Evolutionary conservation across 441 rosid genomes (phyloP).

Genomic region (Arabidopsis hybrid): DNA sequence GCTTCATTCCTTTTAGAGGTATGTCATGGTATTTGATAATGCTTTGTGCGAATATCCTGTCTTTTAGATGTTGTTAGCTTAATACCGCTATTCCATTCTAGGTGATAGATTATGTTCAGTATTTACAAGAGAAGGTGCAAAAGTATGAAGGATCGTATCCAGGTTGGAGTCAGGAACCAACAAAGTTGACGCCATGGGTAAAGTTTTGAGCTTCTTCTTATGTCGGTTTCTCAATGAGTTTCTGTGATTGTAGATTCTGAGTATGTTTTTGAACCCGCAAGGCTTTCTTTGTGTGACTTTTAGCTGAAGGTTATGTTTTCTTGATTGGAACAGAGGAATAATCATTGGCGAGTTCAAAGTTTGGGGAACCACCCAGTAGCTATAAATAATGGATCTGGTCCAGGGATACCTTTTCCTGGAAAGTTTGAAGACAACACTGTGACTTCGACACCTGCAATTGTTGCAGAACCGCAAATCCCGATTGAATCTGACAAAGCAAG

Average conservation of each 20-base stretch:
- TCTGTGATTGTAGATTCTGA: neutral
- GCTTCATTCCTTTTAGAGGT: constrained; percentile 82
- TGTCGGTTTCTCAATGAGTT: neutral
- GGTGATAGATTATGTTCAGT: constrained; percentile 76
- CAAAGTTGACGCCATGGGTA: constrained; percentile 85
- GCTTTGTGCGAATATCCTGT: neutral
- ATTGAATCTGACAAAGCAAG: constrained; percentile 61
- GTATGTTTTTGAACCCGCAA: neutral
- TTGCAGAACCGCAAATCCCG: constrained; percentile 57
- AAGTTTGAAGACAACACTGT: constrained; percentile 72
- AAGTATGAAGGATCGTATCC: constrained; percentile 73
- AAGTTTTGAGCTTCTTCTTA: constrained; percentile 1
- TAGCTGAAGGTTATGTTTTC: constrained; percentile 19
- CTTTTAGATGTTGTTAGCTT: constrained; percentile 32
- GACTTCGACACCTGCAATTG: constrained; percentile 48
- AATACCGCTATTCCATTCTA: constrained; percentile 38
- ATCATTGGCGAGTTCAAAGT: constrained; percentile 90
- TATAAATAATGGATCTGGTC: constrained; percentile 73
- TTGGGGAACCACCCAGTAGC: constrained; percentile 67
- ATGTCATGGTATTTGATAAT: neutral
- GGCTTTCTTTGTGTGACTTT: constrained; percentile 15
- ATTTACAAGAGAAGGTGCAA: constrained; percentile 67
- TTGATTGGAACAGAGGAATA: constrained; percentile 74
- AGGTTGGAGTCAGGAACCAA: constrained; percentile 71
- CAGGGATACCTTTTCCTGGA: constrained; percentile 60